phyloP scores from a whole-genome alignment of 2,329 filamentous ascomycete species.

The Trichophyton benhamiae region DNA sequence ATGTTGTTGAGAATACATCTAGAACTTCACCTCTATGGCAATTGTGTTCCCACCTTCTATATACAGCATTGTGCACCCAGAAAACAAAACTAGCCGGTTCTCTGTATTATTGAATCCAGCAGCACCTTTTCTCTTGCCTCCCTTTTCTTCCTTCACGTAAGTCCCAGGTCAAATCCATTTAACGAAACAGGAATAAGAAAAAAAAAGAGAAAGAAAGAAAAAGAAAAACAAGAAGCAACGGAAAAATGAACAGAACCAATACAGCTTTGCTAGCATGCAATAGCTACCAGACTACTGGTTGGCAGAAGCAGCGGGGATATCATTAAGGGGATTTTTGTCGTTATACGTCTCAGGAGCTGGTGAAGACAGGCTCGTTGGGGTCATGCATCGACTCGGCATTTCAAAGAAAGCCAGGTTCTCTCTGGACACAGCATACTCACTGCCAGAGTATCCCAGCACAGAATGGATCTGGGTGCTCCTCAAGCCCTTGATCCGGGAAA shows the following conservation, averaged over 20 bases:
- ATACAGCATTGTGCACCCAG: not conserved
- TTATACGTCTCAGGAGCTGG: not conserved
- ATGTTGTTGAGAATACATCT: slow-evolving; percentile 1
- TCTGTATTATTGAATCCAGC: slow-evolving; percentile 1
- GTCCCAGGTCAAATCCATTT: not conserved
- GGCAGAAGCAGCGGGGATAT: not conserved
- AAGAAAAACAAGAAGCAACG: not conserved
- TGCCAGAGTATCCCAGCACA: slow-evolving; percentile 81
- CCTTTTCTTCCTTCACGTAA: not conserved
- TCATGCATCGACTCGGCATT: slow-evolving; percentile 13
- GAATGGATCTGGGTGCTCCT: slow-evolving; percentile 69
- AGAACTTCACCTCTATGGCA: not conserved
- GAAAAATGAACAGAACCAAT: not conserved
- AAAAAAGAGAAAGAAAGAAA: not conserved
- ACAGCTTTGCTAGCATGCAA: too few species aligned
- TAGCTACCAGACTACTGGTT: not conserved
- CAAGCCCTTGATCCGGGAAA: slow-evolving; percentile 69
- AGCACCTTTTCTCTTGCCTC: not conserved
- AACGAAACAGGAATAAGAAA: not conserved
- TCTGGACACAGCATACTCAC: slow-evolving; percentile 79
- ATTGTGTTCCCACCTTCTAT: not conserved
- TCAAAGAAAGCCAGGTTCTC: slow-evolving; percentile 72
- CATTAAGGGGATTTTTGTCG: not conserved
- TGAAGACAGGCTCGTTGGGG: not conserved
- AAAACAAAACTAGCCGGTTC: not conserved